These are phyloP conservation scores for Trypanosoma conorhini DNA, from an alignment of 208 protist genomes.

Conservation along the genomic window DNA sequence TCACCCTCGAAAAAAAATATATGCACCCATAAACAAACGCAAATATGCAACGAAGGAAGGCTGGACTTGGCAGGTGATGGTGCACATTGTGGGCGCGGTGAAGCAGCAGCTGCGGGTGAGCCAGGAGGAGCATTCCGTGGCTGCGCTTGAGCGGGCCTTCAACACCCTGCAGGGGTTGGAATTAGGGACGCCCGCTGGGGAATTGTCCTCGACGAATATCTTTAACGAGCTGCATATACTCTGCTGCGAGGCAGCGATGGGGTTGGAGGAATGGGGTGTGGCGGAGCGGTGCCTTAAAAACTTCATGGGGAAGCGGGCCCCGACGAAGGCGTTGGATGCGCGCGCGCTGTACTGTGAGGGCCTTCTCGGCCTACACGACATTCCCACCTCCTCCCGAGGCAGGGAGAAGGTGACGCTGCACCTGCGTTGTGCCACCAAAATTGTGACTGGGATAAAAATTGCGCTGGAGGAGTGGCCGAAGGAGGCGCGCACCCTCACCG, in stretches of 20 bases:
- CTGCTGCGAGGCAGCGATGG: conserved; percentile 74
- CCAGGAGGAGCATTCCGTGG: conserved; percentile 17
- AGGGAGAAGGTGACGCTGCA: conserved; percentile 49
- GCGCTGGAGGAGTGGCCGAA: conserved; percentile 70
- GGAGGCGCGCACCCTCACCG: conserved; percentile 41
- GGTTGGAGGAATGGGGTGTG: conserved; percentile 55
- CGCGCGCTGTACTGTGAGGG: conserved; percentile 67
- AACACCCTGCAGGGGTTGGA: conserved; percentile 26
- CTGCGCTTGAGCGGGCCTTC: conserved; percentile 31
- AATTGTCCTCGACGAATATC: not conserved
- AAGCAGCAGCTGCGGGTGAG: conserved; percentile 37
- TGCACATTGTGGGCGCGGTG: conserved; percentile 30
- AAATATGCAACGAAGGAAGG: conserved; percentile 3
- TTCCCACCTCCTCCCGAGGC: conserved; percentile 34
- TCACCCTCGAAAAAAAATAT: not conserved
- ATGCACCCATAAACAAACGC: conserved; percentile 1
- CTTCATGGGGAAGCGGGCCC: conserved; percentile 29
- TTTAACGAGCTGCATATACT: conserved; percentile 66
- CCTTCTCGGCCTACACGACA: conserved; percentile 44
- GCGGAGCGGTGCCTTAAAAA: conserved; percentile 44
- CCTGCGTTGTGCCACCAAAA: conserved; percentile 41
- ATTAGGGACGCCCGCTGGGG: not conserved
- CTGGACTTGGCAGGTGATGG: conserved; percentile 18
- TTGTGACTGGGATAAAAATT: conserved; percentile 63
- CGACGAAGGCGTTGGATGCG: conserved; percentile 49